Percentiles rank a stretch among this genome's conserved stretches.
Evolutionary conservation across 1,284 basidiomycete genomes (phyloP).

Genomic region (Ganoderma lucidum): DNA sequence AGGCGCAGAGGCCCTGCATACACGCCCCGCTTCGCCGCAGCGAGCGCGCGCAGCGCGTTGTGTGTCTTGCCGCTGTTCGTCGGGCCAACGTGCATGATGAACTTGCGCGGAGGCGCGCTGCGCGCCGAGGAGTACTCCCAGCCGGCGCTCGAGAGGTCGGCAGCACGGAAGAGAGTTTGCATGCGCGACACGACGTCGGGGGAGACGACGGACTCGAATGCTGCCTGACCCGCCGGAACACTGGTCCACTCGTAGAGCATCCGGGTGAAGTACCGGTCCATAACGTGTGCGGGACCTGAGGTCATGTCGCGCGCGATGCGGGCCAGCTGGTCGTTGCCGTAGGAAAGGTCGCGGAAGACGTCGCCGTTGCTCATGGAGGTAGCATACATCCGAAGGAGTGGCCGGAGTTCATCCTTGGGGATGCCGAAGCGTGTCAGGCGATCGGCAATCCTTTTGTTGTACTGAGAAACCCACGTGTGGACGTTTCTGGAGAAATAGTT

Average conservation of each 20-base stretch:
- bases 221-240: slow-evolving; percentile 40
- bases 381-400: slow-evolving; percentile 48
- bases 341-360: slow-evolving; percentile 47
- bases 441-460: neutral
- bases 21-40: slow-evolving; percentile 75
- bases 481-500: slow-evolving; percentile 32
- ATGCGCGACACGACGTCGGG: slow-evolving; percentile 47
- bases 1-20: slow-evolving; percentile 94
- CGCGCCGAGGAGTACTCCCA: slow-evolving; percentile 53
- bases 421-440: slow-evolving; percentile 57
- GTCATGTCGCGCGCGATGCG: slow-evolving; percentile 39
- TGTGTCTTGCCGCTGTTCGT: slow-evolving; percentile 99
- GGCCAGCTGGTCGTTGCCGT: slow-evolving; percentile 44
- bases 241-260: slow-evolving; percentile 61
- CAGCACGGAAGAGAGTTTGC: slow-evolving; percentile 47
- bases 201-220: slow-evolving; percentile 39
- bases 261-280: slow-evolving; percentile 46
- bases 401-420: slow-evolving; percentile 41
- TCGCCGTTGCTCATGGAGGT: slow-evolving; percentile 42
- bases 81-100: slow-evolving; percentile 97
- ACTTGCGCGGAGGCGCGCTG: slow-evolving; percentile 60
- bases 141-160: slow-evolving; percentile 50
- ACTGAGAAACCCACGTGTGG: slow-evolving; percentile 39
- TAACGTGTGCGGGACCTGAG: slow-evolving; percentile 31
- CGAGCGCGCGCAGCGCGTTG: slow-evolving; percentile 89